A percentile compares a stretch with the other conserved stretches of the same genome.
phyloP scores from a whole-genome alignment of 345 rosid species.

The Gossypium anomalum region DNA sequence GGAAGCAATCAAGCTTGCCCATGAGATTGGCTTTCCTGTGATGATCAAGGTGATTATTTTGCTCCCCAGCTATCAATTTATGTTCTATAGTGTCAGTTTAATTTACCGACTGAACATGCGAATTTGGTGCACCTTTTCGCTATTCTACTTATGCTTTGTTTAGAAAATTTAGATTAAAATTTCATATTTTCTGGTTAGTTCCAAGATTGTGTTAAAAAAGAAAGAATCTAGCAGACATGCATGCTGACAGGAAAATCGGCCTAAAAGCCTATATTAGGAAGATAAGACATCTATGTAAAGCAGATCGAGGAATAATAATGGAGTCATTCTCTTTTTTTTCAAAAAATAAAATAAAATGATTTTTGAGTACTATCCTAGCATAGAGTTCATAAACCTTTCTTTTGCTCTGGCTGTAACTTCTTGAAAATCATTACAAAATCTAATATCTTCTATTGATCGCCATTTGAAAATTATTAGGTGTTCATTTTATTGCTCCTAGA shows the following conservation, averaged over 20 bases:
- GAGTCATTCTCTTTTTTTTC: not conserved
- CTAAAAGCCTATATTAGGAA: not conserved
- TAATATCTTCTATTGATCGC: not conserved
- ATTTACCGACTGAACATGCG: not conserved
- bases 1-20: slow-evolving; percentile 77
- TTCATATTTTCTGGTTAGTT: not conserved
- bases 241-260: not conserved
- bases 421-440: not conserved
- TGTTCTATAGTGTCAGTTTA: not conserved
- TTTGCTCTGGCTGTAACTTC: not conserved
- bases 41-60: slow-evolving; percentile 77
- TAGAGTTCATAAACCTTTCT: not conserved
- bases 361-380: not conserved
- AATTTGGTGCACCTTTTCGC: not conserved
- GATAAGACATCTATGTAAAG: not conserved
- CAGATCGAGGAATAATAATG: not conserved
- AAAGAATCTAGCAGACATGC: not conserved
- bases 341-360: no score
- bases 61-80: no score
- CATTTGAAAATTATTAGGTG: not conserved
- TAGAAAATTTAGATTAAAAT: not conserved
- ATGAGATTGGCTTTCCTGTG: slow-evolving; percentile 90
- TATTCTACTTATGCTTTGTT: not conserved
- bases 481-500: not conserved
- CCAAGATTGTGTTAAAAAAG: not conserved